Conservation (phyloP, 371 early-diverging fungal genomes). For the Racocetra persica region DNA sequence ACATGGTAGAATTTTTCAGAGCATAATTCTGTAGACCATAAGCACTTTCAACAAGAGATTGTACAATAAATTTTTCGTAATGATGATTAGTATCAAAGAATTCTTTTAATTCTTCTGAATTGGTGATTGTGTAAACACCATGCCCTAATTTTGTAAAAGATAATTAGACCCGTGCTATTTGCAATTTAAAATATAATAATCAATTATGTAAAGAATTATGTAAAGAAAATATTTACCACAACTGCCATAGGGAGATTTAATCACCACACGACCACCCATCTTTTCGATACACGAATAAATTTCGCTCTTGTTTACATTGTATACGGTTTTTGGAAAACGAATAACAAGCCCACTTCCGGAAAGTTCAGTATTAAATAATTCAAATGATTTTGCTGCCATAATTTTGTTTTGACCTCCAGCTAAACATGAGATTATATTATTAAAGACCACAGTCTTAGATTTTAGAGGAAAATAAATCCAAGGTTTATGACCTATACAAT, state of each 20-base stretch:
- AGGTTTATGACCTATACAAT: too few relatives aligned
- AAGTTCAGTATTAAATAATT: constrained; percentile 86
- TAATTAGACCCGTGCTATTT: not conserved
- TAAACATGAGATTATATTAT: constrained; percentile 87
- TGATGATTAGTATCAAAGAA: constrained; percentile 81
- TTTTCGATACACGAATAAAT: too few relatives aligned
- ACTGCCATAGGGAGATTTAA: too few relatives aligned
- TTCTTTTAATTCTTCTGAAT: constrained; percentile 71
- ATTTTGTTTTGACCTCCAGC: constrained; percentile 96
- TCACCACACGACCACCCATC: too few relatives aligned
- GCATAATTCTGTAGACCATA: constrained; percentile 85
- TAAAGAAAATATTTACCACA: too few relatives aligned
- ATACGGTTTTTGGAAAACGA: too few relatives aligned
- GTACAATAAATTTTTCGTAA: constrained; percentile 95
- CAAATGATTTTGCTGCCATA: constrained; percentile 95
- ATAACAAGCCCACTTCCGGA: constrained; percentile 66
- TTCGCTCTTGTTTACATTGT: too few relatives aligned
- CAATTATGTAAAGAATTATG: too few relatives aligned
- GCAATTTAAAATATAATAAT: too few relatives aligned
- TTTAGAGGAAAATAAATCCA: constrained; percentile 70
- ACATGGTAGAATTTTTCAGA: constrained; percentile 89
- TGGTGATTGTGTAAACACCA: constrained; percentile 94
- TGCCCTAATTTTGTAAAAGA: constrained; percentile 61
- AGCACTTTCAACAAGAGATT: constrained; percentile 93
- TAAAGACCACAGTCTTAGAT: constrained; percentile 86